Evolutionary conservation across 345 rosid species (phyloP), one percentile per base, ranked within the genome.

Genomic region (Geranium brycei): DNA sequence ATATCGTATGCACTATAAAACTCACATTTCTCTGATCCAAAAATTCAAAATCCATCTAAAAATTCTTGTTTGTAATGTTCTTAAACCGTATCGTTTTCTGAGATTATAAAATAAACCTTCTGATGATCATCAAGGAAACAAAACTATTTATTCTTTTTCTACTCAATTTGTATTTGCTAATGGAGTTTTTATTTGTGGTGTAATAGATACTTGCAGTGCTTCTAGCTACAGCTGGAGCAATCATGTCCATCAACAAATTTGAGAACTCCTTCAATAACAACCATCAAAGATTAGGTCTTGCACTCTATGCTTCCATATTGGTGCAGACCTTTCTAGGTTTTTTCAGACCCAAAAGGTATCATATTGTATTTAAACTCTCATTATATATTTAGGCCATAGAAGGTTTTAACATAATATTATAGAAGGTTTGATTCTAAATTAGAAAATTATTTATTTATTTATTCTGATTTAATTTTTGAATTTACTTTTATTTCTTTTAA

Each of bases 201-300:
- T 41, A 68, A 3, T 79, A 87, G 92, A 71, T 71, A 17, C 71
- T 82, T 31, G 61, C 83, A 55, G 77, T 82, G 64, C 62, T 79
- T 38, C 59, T 82, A 35, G 86, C 84, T 28, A 80, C 89, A 18
- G 35, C 75, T 32, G 92, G 87, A 66, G 92, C 86, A 5, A 73
- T 84, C 17, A 70, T 79, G 75, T 84, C 92, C 41, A 62, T 84
- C 5, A 82, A 57, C 60, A 80, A 68, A 60, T 84, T 86, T 41
- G 89, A 82, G 67, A 86, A 86, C 66, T 68, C 87, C 57, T 86
- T 86, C 75, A 68, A 77, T 61, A 86, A 86, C 79, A 68, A 63
- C 67, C 89, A 86, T 70, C 87, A 86, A 67, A 77, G 83, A 59
- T 71, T 84, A 63, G 92, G 92, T 55, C 72, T 84, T 14, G 81